Conservation (phyloP, 2,329 filamentous ascomycete genomes). For the Coleophoma cylindrospora region DNA sequence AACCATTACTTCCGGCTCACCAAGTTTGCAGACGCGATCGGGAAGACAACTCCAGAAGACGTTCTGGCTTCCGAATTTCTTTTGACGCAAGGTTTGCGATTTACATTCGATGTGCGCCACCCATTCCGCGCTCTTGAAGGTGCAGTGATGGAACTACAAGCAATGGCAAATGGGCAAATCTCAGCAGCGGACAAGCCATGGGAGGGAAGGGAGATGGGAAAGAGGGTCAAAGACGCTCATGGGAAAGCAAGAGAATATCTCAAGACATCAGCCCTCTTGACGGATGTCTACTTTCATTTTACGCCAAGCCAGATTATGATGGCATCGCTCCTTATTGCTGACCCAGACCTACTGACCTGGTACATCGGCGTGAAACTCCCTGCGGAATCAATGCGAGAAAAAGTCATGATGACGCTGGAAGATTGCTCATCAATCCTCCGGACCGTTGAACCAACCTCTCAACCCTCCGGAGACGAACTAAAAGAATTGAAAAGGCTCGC, state of each 20-base stretch:
- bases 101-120: slow-evolving; percentile 89
- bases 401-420: slow-evolving; percentile 43
- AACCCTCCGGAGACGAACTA: slow-evolving; percentile 24
- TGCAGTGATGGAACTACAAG: slow-evolving; percentile 74
- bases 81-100: slow-evolving; percentile 85
- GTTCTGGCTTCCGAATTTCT: slow-evolving; percentile 90
- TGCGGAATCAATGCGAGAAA: slow-evolving; percentile 31
- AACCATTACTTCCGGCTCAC: slow-evolving; percentile 59
- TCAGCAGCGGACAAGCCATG: slow-evolving; percentile 2
- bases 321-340: slow-evolving; percentile 70
- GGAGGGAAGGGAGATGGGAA: slow-evolving; percentile 22
- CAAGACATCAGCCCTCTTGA: slow-evolving; percentile 76
- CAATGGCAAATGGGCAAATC: slow-evolving; percentile 47
- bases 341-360: slow-evolving; percentile 48
- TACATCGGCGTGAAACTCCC: slow-evolving; percentile 26
- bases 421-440: slow-evolving; percentile 49
- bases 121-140: slow-evolving; percentile 86
- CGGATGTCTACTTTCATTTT: slow-evolving; percentile 96
- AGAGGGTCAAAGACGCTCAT: slow-evolving; percentile 58
- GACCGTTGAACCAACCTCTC: slow-evolving; percentile 39
- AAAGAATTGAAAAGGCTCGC: slow-evolving; percentile 53
- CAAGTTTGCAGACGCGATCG: slow-evolving; percentile 65
- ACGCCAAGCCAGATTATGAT: slow-evolving; percentile 93
- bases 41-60: slow-evolving; percentile 69
- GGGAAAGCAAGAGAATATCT: slow-evolving; percentile 67